These are phyloP conservation scores for Meira miltonrushii DNA, from an alignment of 1,284 basidiomycete genomes.

Conservation along the genomic window DNA sequence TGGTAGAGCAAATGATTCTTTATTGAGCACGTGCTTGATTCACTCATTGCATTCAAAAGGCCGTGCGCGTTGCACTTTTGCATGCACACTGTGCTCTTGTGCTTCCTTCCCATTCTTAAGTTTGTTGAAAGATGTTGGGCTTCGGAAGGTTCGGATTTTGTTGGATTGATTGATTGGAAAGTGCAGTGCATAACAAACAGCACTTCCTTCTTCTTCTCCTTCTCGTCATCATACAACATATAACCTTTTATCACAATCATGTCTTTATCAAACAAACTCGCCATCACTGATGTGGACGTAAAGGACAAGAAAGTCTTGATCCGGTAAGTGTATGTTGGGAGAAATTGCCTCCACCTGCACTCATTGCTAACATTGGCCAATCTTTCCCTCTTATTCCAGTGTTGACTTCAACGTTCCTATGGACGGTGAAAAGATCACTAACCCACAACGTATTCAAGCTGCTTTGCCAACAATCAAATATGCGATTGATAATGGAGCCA, in stretches of 20 bases:
- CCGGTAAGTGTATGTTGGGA: conserved; percentile 19
- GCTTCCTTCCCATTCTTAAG: too few species aligned
- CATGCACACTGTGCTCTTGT: too few species aligned
- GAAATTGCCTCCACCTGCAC: background rate
- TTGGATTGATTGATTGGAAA: too few species aligned
- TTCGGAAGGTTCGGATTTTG: too few species aligned
- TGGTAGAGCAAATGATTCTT: too few species aligned
- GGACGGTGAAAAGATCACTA: conserved; percentile 78
- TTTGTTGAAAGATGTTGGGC: too few species aligned
- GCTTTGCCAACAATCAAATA: conserved; percentile 94
- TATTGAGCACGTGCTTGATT: too few species aligned
- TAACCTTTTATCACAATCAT: conserved; percentile 61
- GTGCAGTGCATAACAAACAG: too few species aligned
- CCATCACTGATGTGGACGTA: conserved; percentile 83
- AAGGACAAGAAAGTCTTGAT: conserved; percentile 73
- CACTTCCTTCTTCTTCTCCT: background rate
- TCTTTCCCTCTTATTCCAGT: conserved; percentile 11
- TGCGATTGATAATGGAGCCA: conserved; percentile 80
- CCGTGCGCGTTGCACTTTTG: too few species aligned
- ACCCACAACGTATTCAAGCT: conserved; percentile 88
- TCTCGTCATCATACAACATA: background rate
- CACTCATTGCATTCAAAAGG: too few species aligned
- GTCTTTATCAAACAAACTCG: conserved; percentile 79
- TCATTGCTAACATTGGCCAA: background rate
- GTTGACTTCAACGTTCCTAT: conserved; percentile 98